Base-by-base conservation (phyloP, 768 basidiomycete species). In the Mycena crocata region DNA sequence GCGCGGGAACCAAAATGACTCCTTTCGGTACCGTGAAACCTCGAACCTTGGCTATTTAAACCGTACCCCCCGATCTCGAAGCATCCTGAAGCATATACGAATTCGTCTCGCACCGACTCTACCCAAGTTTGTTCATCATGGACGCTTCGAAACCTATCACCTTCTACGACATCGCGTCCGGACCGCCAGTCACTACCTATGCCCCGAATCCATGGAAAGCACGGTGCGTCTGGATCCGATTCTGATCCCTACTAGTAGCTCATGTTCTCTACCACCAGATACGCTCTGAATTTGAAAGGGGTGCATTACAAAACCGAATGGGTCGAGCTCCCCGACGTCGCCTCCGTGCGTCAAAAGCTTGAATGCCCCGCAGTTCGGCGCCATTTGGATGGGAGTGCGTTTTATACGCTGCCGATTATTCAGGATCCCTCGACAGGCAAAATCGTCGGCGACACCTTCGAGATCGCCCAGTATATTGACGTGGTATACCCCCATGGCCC, bases 371-470 rank as follows among this genome's bases (percentile, higher is more conserved):
- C 78, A 26, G 75, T 74, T 5, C 51, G 44, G 35, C 68, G 55
- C 28, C 69, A 68, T 15, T 37, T 57, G 0, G 75, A 77, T 45
- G 77, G 77, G 26, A 31, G 40, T 23, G 69, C 50, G 8, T 57
- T 45, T 39, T 77, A 80, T 69, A 84, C 81, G n/a, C 73, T 84
- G 3, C 84, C 84, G 5, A 70, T 79, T 31, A 80, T 85, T 51
- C 69, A 79, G 56, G 57, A 66, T 34, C 26, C 64, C 13, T 81
- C 82, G 70, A 77, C 78, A 1, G 72, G 69, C 64, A 79, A 80
- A n/a, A 42, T 76, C 24, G 44, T 83, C 31, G 56, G 73, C 26
- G 80, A 85, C 30, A 81, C 81, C 1, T 52, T 71, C 26, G 70
- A 64, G 54, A 83, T 85, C 64, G 83, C 79, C 2, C 52, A 70